Percentiles rank a stretch among this genome's conserved stretches.
Evolutionary conservation across 164 flowering plant genomes (phyloP).

Genomic region (Berberis vulgaris): DNA sequence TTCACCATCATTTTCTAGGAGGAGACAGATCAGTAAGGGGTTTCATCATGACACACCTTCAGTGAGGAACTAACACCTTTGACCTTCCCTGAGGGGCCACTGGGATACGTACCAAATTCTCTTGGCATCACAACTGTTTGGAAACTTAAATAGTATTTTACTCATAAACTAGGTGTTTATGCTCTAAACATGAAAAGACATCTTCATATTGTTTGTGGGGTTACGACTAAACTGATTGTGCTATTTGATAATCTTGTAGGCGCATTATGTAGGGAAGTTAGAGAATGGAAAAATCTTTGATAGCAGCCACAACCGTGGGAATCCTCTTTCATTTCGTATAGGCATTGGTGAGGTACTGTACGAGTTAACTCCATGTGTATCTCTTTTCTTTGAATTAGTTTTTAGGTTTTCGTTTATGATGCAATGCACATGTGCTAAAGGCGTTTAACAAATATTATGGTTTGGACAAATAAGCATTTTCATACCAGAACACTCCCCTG

Average conservation of each 20-base stretch:
- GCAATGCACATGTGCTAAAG: too few relatives aligned
- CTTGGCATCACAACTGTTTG: not conserved
- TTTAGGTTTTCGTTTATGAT: too few relatives aligned
- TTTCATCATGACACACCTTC: too few relatives aligned
- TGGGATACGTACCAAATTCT: not conserved
- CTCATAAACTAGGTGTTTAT: too few relatives aligned
- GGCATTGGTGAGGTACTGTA: conserved; percentile 77
- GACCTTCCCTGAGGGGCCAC: not conserved
- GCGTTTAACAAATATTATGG: too few relatives aligned
- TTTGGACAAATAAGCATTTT: too few relatives aligned
- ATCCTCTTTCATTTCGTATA: conserved; percentile 74
- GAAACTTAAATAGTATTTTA: not conserved
- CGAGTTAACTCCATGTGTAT: too few relatives aligned
- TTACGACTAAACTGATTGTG: not conserved
- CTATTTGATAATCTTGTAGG: conserved; percentile 28
- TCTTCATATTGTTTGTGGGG: not conserved
- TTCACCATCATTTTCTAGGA: too few relatives aligned
- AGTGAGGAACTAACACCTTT: too few relatives aligned
- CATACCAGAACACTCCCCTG: too few relatives aligned
- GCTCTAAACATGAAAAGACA: not conserved
- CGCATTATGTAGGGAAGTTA: conserved; percentile 78
- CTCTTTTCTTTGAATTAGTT: not conserved
- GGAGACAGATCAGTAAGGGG: too few relatives aligned
- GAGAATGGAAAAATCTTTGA: conserved; percentile 81
- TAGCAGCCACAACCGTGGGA: conserved; percentile 87